Base-by-base conservation (phyloP, 345 rosid species). In the Populus davidiana region DNA sequence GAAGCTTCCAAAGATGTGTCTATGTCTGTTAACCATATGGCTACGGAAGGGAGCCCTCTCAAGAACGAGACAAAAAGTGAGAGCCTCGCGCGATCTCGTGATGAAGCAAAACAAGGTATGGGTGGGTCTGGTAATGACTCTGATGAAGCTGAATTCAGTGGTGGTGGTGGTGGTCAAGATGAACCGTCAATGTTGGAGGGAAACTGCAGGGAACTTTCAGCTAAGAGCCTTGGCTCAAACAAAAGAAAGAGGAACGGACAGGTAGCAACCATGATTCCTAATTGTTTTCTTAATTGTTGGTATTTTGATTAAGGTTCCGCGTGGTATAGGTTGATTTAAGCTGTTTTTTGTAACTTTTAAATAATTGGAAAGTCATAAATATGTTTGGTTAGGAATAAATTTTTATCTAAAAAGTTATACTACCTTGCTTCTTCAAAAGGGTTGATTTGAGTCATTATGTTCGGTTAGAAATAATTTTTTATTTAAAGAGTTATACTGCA, bases 61-160 rank as follows among this genome's bases (percentile, higher is more conserved):
- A 88, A 86, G 80, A 88, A 79, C 68, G 91, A 80, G 68, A 80
- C 83, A 79, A 85, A 67, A 77, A 80, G 84, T 54, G 89, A 85
- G 62, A 77, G 84, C 84, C 62, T 86, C 61, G 90, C 79, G 49
- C 83, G 78, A 74, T 88, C 89, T 72, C 83, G 79, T 69, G 91
- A 87, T 69, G 92, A 90, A 76, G 87, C 66, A 74, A 90, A 87
- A 84, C 88, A 85, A 83, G 87, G 86, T 81, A 78, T 83, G 76
- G 89, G 89, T 79, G 90, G 87, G 70, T 90, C 94, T 17, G 88
- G 90, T 69, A 88, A 92, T 81, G 93, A 90, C 65, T 92, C 99
- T 12, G 96, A 91, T 82, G 93, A 91, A 84, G 86, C 93, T 72
- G 96, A 92, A 82, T 89, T 86, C 81, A 89, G 93, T 81, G 99